These are phyloP conservation scores for Diaporthe humulicola DNA, from an alignment of 2,329 filamentous ascomycete species.

Conservation along the genomic window DNA sequence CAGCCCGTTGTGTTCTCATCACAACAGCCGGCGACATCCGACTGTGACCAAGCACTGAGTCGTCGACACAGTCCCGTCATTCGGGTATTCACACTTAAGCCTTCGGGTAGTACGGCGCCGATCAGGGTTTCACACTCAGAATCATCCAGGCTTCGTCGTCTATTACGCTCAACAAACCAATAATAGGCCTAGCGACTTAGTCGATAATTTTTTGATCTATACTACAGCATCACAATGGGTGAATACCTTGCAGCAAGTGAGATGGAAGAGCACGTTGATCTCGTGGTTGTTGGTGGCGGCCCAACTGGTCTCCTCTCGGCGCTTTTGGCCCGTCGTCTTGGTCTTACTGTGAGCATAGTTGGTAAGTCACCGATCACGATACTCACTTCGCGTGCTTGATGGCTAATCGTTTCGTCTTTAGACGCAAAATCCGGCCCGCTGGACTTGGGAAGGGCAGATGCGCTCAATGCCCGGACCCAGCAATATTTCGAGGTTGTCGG, in stretches of 20 bases:
- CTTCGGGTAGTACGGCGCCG: not conserved
- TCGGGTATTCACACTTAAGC: constrained; percentile 12
- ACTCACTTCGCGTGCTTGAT: not conserved
- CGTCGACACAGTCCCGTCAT: not conserved
- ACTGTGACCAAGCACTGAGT: not conserved
- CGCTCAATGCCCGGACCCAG: constrained; percentile 62
- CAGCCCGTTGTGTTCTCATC: not conserved
- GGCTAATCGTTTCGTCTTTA: constrained; percentile 36
- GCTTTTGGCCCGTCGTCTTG: constrained; percentile 56
- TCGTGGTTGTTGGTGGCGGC: constrained; percentile 58
- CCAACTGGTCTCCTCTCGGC: constrained; percentile 61
- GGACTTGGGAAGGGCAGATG: constrained; percentile 60
- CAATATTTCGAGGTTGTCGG: constrained; percentile 61
- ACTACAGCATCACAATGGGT: not conserved
- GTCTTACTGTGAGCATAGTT: constrained; percentile 55
- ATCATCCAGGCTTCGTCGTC: not conserved
- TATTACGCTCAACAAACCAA: not conserved
- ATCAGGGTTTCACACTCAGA: not conserved
- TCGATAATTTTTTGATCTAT: not conserved
- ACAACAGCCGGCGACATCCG: constrained; percentile 10
- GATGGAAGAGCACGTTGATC: constrained; percentile 46
- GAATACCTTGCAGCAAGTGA: not conserved
- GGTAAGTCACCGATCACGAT: constrained; percentile 43
- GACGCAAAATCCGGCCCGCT: constrained; percentile 55
- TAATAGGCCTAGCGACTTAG: not conserved